phyloP scores from a whole-genome alignment of 208 protist species.

The Wallacemonas sp. region DNA sequence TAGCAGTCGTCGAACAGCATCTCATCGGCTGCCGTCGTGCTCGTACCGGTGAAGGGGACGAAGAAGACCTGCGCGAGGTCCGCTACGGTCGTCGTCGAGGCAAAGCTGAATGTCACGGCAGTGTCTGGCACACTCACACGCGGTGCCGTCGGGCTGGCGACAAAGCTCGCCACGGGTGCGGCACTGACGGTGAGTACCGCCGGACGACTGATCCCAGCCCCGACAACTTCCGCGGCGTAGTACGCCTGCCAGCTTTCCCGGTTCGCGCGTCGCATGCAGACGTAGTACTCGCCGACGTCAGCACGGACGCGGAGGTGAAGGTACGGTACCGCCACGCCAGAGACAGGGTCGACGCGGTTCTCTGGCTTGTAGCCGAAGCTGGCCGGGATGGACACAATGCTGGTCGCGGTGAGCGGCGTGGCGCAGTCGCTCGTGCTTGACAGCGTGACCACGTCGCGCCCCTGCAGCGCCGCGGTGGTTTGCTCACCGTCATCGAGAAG shows the following conservation, averaged over 20 bases:
- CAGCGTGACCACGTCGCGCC: constrained; percentile 23
- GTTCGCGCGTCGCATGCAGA: constrained; percentile 71
- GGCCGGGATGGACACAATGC: constrained; percentile 40
- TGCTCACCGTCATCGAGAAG: constrained; percentile 39
- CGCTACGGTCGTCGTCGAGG: constrained; percentile 12
- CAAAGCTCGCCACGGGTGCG: constrained; percentile 54
- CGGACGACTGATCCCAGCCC: constrained; percentile 32
- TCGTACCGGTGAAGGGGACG: constrained; percentile 38
- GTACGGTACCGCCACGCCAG: constrained; percentile 41
- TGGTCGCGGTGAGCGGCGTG: constrained; percentile 19
- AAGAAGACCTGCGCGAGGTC: constrained; percentile 71
- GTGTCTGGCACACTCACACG: constrained; percentile 65
- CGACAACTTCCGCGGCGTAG: constrained; percentile 73
- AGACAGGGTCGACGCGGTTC: constrained; percentile 16
- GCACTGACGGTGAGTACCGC: constrained; percentile 36
- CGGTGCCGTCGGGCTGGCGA: constrained; percentile 43
- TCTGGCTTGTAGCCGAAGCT: constrained; percentile 38
- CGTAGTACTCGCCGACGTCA: constrained; percentile 48
- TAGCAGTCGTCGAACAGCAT: constrained; percentile 72
- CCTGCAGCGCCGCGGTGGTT: constrained; percentile 8
- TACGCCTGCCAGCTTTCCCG: constrained; percentile 60
- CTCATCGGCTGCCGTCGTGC: constrained; percentile 24
- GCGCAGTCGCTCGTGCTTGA: not conserved
- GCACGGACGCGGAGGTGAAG: constrained; percentile 74
- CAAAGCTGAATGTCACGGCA: constrained; percentile 20